These are phyloP conservation scores for Lantana camara DNA, from an alignment of 257 asterid genomes.

Conservation along the genomic window DNA sequence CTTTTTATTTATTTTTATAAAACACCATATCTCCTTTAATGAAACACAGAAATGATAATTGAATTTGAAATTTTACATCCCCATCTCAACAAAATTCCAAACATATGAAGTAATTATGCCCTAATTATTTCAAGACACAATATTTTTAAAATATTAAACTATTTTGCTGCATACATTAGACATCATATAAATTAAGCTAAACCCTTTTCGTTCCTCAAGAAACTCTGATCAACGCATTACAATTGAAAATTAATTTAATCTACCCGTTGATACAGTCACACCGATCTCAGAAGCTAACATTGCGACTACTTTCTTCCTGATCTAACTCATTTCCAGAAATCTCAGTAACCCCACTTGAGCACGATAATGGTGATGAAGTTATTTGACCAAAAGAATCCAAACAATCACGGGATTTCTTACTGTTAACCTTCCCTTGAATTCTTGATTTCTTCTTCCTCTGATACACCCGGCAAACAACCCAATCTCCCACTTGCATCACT, in stretches of 20 bases:
- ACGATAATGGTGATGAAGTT: conserved; percentile 21
- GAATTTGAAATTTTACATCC: too few relatives aligned
- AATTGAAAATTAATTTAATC: conserved; percentile 2
- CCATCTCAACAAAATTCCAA: conserved; percentile 3
- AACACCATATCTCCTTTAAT: too few relatives aligned
- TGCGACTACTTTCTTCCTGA: conserved; percentile 35
- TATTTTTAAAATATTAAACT: too few relatives aligned
- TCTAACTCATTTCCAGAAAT: conserved; percentile 30
- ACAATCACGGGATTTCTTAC: neutral
- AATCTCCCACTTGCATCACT: conserved; percentile 48
- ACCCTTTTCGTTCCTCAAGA: neutral
- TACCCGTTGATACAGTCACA: neutral
- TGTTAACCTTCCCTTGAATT: neutral
- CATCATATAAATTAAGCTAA: too few relatives aligned
- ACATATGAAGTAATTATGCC: too few relatives aligned
- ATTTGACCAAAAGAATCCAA: neutral
- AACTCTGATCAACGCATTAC: conserved; percentile 23
- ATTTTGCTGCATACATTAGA: too few relatives aligned
- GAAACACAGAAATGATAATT: too few relatives aligned
- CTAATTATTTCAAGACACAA: too few relatives aligned
- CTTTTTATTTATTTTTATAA: too few relatives aligned
- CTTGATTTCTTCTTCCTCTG: conserved; percentile 29
- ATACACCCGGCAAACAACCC: conserved; percentile 52
- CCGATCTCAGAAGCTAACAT: conserved; percentile 7
- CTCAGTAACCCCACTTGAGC: conserved; percentile 49